Evolutionary conservation across 2,329 filamentous ascomycete species (phyloP).

Genomic region (Pseudogymnoascus sp.): DNA sequence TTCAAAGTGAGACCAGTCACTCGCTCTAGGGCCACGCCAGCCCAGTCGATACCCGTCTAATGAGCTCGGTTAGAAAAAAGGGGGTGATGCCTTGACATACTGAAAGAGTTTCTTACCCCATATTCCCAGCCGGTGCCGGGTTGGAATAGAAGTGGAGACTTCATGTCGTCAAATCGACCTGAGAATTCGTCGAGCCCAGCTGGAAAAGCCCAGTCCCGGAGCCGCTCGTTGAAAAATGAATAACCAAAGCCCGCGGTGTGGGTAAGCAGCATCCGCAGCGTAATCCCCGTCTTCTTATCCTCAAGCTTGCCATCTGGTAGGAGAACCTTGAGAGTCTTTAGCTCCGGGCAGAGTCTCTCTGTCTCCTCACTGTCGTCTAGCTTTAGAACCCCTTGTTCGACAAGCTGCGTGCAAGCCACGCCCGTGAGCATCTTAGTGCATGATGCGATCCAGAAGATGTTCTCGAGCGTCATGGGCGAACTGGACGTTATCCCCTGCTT

Average conservation of each 20-base stretch:
- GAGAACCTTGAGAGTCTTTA: constrained; percentile 41
- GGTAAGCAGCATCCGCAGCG: constrained; percentile 48
- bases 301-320: constrained; percentile 28
- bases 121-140: constrained; percentile 47
- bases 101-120: not conserved
- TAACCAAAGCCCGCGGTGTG: constrained; percentile 52
- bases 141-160: constrained; percentile 46
- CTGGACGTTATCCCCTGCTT: constrained; percentile 36
- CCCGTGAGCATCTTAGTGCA: constrained; percentile 47
- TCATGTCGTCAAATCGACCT: constrained; percentile 17
- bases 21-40: constrained; percentile 16
- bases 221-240: constrained; percentile 42
- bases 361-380: constrained; percentile 41
- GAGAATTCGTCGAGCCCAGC: constrained; percentile 21
- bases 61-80: not conserved
- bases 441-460: constrained; percentile 49
- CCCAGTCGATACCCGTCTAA: constrained; percentile 40
- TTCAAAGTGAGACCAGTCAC: constrained; percentile 9
- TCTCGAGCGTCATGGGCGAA: constrained; percentile 50
- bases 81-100: too few relatives aligned
- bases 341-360: constrained; percentile 42
- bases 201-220: constrained; percentile 43
- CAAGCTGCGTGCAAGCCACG: constrained; percentile 46
- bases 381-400: constrained; percentile 39
- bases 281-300: constrained; percentile 42